Percentiles rank a stretch among this genome's conserved stretches.
Evolutionary conservation across 805 yeast genomes (phyloP).

Genomic region (Nakazawaea molendinolei): DNA sequence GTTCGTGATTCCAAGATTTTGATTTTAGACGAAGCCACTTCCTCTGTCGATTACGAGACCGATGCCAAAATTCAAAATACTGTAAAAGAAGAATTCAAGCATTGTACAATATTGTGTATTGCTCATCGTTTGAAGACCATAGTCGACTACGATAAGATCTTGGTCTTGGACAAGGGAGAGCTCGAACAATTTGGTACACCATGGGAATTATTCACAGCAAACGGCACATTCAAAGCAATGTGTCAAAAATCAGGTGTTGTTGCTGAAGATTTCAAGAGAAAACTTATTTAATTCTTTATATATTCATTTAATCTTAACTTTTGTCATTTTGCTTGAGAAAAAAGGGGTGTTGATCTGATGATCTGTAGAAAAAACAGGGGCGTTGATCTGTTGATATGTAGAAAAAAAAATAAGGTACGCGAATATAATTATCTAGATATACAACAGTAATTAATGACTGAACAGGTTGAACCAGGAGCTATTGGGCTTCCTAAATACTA

Average conservation of each 20-base stretch:
- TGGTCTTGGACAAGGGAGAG: conserved; percentile 53
- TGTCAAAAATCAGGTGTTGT: conserved; percentile 39
- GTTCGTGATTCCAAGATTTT: conserved; percentile 55
- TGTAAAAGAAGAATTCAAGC: conserved; percentile 47
- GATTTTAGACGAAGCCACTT: conserved; percentile 71
- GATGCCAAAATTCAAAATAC: conserved; percentile 58
- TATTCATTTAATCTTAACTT: too few relatives aligned
- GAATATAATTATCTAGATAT: too few relatives aligned
- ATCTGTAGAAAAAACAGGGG: too few relatives aligned
- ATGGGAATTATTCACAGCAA: too few relatives aligned
- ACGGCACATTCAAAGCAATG: conserved; percentile 45
- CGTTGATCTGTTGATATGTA: too few relatives aligned
- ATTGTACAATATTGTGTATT: conserved; percentile 63
- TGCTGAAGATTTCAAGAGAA: conserved; percentile 27
- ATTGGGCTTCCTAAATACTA: conserved; percentile 9
- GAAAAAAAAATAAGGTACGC: too few relatives aligned
- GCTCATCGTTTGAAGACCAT: conserved; percentile 69
- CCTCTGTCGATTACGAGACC: conserved; percentile 68
- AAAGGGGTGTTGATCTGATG: too few relatives aligned
- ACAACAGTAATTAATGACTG: too few relatives aligned
- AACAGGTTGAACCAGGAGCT: too few relatives aligned
- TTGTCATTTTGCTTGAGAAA: too few relatives aligned
- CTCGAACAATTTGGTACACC: conserved; percentile 53
- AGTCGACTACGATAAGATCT: conserved; percentile 47
- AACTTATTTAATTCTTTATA: background rate